Percentiles rank a stretch among this genome's conserved stretches.
phyloP scores from a whole-genome alignment of 2,329 filamentous ascomycete species.

The Pseudocercospora crystallina region DNA sequence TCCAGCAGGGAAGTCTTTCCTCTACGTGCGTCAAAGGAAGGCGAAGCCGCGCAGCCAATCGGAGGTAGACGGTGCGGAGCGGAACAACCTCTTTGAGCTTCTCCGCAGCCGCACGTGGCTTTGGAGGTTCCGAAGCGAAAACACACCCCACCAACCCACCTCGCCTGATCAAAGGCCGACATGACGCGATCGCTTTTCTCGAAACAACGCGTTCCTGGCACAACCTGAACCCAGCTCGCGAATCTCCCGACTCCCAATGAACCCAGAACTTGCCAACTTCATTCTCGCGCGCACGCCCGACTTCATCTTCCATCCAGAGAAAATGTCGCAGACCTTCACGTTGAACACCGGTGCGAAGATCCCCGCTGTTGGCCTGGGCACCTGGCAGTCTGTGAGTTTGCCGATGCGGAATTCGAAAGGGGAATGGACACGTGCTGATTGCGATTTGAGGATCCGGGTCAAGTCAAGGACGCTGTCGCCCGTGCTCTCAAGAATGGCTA shows the following conservation, averaged over 20 bases:
- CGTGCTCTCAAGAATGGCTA: slow-evolving; percentile 52
- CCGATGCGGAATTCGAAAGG: neutral
- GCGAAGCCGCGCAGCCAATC: no score
- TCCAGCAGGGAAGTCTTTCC: no score
- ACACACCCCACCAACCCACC: no score
- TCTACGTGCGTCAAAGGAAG: no score
- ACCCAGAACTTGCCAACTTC: slow-evolving; percentile 5
- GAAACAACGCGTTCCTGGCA: no score
- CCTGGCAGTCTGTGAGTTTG: slow-evolving; percentile 36
- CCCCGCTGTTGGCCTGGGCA: slow-evolving; percentile 40
- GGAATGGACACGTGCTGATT: slow-evolving; percentile 1
- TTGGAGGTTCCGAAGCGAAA: no score
- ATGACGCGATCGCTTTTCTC: no score
- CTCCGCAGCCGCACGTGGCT: no score
- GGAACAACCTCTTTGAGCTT: no score
- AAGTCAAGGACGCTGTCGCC: slow-evolving; percentile 49
- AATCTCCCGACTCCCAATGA: neutral
- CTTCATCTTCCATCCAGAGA: slow-evolving; percentile 4
- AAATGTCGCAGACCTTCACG: slow-evolving; percentile 32
- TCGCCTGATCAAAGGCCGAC: no score
- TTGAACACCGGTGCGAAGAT: slow-evolving; percentile 42
- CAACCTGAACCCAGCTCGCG: no score
- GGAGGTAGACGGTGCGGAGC: no score
- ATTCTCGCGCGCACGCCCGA: slow-evolving; percentile 5
- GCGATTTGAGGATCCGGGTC: slow-evolving; percentile 35